Conservation (phyloP, 1,284 basidiomycete species). For the Ganoderma multipileum region DNA sequence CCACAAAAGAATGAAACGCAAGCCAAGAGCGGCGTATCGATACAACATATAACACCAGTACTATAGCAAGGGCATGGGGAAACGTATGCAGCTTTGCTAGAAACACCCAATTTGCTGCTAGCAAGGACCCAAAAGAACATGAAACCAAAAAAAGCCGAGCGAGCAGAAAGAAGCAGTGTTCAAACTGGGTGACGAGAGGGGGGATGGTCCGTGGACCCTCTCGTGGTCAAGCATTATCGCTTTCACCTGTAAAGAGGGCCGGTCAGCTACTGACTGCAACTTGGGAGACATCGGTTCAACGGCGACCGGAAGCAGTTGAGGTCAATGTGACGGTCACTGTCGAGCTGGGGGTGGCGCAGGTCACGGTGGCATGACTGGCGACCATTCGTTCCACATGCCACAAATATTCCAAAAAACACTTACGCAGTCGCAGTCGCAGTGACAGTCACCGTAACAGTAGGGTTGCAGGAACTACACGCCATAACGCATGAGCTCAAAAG, state of each 20-base stretch:
- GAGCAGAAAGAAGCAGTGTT: constrained; percentile 2
- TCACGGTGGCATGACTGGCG: constrained; percentile 14
- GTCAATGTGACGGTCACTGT: constrained; percentile 28
- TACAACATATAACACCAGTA: constrained; percentile 27
- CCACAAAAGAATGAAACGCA: constrained; percentile 16
- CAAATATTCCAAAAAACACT: constrained; percentile 14
- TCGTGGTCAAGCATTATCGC: constrained; percentile 21
- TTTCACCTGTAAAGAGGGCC: constrained; percentile 17
- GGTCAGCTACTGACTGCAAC: constrained; percentile 9
- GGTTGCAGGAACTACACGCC: constrained; percentile 4
- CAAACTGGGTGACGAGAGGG: constrained; percentile 11
- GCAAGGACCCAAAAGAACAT: constrained; percentile 16
- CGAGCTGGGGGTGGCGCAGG: constrained; percentile 26
- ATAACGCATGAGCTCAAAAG: background rate
- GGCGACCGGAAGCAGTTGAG: constrained; percentile 20
- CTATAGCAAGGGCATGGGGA: constrained; percentile 3
- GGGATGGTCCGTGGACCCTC: constrained; percentile 17
- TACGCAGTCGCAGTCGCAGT: constrained; percentile 30
- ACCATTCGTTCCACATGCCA: background rate
- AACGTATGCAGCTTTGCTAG: background rate
- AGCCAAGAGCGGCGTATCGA: constrained; percentile 17
- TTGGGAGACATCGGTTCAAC: background rate
- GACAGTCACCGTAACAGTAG: constrained; percentile 29
- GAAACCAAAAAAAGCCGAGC: constrained; percentile 5
- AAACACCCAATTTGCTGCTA: constrained; percentile 27